phyloP scores from a whole-genome alignment of 495 filamentous ascomycete genomes.

The Evernia prunastri region DNA sequence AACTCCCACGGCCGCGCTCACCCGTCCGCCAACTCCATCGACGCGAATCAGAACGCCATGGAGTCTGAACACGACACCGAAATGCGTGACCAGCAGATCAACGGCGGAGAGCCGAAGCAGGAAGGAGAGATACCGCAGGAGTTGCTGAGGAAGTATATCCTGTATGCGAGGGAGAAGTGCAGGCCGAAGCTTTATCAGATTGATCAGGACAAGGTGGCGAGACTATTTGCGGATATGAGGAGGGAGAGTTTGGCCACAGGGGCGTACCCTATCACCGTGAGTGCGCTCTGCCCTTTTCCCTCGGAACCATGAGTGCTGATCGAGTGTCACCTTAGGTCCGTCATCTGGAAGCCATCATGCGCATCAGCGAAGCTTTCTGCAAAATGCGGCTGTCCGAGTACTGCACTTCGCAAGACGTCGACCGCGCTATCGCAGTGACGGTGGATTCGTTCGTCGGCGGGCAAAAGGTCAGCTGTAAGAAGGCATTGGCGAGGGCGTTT shows the following conservation, averaged over 20 bases:
- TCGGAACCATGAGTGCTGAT: background rate
- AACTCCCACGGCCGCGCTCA: conserved; percentile 87
- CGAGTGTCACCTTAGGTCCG: conserved; percentile 59
- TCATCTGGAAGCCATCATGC: conserved; percentile 95
- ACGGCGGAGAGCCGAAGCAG: conserved; percentile 50
- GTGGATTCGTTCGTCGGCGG: conserved; percentile 94
- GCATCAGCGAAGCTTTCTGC: conserved; percentile 85
- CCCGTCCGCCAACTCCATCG: conserved; percentile 52
- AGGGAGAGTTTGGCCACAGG: conserved; percentile 87
- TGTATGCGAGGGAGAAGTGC: conserved; percentile 88
- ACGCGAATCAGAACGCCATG: conserved; percentile 53
- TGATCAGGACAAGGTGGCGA: conserved; percentile 93
- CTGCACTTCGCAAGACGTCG: conserved; percentile 81
- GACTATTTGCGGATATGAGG: conserved; percentile 94
- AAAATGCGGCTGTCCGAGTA: conserved; percentile 95
- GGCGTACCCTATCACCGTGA: conserved; percentile 94
- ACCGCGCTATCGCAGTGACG: conserved; percentile 93
- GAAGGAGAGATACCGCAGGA: conserved; percentile 86
- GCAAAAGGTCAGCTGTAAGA: conserved; percentile 97
- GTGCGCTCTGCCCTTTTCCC: conserved; percentile 28
- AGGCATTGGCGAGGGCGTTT: conserved; percentile 91
- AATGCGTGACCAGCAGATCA: conserved; percentile 36
- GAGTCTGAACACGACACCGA: conserved; percentile 50
- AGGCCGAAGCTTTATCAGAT: conserved; percentile 94
- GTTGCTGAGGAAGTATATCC: conserved; percentile 90